Conservation (phyloP, 1,284 basidiomycete species). For the Cutaneotrichosporon dermatis region DNA sequence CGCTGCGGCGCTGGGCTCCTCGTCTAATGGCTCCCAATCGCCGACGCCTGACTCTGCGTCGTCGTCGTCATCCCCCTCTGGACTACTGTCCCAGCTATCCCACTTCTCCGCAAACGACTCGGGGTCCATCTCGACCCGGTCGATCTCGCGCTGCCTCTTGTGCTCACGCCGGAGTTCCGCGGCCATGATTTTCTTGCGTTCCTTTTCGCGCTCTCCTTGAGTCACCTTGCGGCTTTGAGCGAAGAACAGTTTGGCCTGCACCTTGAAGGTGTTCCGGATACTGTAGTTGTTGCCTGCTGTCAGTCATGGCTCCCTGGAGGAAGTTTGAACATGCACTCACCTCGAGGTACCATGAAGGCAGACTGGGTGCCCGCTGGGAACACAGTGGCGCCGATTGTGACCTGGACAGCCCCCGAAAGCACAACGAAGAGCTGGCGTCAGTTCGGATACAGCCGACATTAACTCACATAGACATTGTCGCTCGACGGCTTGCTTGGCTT, state of each 20-base stretch:
- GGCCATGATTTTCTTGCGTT: background rate
- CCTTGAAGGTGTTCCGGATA: slow-evolving; percentile 77
- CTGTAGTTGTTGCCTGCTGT: slow-evolving; percentile 77
- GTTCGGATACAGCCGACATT: background rate
- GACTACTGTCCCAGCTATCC: background rate
- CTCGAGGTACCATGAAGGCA: slow-evolving; percentile 85
- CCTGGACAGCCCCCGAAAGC: slow-evolving; percentile 78
- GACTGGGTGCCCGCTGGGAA: slow-evolving; percentile 76
- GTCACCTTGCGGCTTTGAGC: slow-evolving; percentile 78
- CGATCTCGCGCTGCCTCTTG: background rate
- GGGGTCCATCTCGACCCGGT: background rate
- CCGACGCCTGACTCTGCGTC: too few species aligned
- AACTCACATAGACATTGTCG: slow-evolving; percentile 89
- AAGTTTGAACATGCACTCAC: slow-evolving; percentile 50
- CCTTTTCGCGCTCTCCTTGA: slow-evolving; percentile 44
- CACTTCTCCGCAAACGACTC: slow-evolving; percentile 6
- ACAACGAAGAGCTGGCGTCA: slow-evolving; percentile 77
- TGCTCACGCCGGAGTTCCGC: background rate
- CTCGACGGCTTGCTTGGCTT: slow-evolving; percentile 86
- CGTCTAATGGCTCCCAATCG: too few species aligned
- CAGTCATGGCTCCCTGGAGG: background rate
- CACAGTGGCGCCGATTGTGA: slow-evolving; percentile 72
- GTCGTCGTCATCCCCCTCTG: background rate
- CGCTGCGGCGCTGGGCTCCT: too few species aligned
- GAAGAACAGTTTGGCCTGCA: slow-evolving; percentile 73